A percentile compares a stretch with the other conserved stretches of the same genome.
phyloP scores from a whole-genome alignment of 495 filamentous ascomycete species.

The Acidiella bohemica region DNA sequence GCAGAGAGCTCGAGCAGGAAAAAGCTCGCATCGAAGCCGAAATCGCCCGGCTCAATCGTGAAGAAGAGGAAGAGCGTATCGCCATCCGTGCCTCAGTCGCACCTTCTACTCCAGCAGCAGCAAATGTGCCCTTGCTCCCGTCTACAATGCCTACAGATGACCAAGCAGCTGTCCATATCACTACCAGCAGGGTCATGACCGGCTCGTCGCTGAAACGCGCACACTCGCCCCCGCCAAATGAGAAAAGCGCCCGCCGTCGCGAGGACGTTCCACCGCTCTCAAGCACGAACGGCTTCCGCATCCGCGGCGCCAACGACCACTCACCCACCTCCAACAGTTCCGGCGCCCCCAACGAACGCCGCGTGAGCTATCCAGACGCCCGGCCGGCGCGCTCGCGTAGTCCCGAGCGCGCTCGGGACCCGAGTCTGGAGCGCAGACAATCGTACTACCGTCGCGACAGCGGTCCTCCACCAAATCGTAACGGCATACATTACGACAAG shows the following conservation, averaged over 20 bases:
- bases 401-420: neutral
- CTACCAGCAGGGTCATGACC: conserved; percentile 2
- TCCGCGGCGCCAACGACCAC: conserved; percentile 1
- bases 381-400: too few species aligned
- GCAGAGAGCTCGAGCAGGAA: conserved; percentile 30
- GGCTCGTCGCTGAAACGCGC: too few species aligned
- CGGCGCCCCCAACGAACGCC: neutral
- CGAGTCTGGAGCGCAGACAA: neutral
- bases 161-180: neutral
- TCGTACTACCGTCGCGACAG: neutral
- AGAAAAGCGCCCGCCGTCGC: neutral
- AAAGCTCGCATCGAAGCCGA: conserved; percentile 20
- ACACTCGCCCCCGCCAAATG: neutral
- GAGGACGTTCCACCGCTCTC: too few species aligned
- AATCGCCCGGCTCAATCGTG: conserved; percentile 18
- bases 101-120: conserved; percentile 2
- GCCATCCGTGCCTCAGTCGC: conserved; percentile 7
- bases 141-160: neutral
- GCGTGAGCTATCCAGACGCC: neutral
- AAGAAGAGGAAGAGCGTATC: conserved; percentile 12
- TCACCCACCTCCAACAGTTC: neutral
- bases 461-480: neutral
- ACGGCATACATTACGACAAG: neutral
- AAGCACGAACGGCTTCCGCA: neutral
- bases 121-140: conserved; percentile 3